These are phyloP conservation scores for Aspergillus floridensis DNA, from an alignment of 2,329 filamentous ascomycete genomes.

Conservation along the genomic window DNA sequence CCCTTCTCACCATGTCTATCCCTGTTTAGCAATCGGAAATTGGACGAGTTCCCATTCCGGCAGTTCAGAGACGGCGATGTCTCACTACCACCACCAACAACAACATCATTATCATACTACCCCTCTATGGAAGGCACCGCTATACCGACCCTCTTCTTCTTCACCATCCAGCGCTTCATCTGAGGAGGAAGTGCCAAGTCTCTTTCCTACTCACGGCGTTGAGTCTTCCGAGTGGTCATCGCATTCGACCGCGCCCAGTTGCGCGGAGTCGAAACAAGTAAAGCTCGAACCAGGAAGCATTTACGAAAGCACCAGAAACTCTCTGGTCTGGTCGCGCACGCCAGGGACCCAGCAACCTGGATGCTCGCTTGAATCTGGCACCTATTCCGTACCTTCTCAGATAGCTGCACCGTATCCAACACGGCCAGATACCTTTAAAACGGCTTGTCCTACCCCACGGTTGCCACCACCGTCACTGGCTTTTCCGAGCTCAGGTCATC, in stretches of 20 bases:
- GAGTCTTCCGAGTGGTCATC: conserved; percentile 10
- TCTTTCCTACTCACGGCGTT: conserved; percentile 9
- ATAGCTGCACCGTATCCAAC: conserved; percentile 8
- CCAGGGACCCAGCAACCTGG: conserved; percentile 1
- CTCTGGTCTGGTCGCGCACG: conserved; percentile 17
- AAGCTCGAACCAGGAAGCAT: conserved; percentile 11
- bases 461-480: conserved; percentile 21
- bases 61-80: conserved; percentile 17
- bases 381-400: conserved; percentile 11
- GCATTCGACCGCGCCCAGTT: conserved; percentile 13
- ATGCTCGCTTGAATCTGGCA: conserved; percentile 6
- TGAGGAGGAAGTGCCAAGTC: conserved; percentile 11
- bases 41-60: conserved; percentile 26
- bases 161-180: background rate
- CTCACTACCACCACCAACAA: conserved; percentile 13
- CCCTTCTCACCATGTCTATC: conserved; percentile 17
- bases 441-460: conserved; percentile 7
- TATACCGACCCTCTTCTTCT: background rate
- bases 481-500: conserved; percentile 24
- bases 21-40: conserved; percentile 15
- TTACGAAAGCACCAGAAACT: conserved; percentile 4
- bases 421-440: conserved; percentile 1
- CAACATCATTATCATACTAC: background rate
- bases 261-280: conserved; percentile 14
- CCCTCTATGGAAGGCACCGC: conserved; percentile 5